These are phyloP conservation scores for Ceratobasidium sp. DNA, from an alignment of 1,284 basidiomycete genomes.

Conservation along the genomic window DNA sequence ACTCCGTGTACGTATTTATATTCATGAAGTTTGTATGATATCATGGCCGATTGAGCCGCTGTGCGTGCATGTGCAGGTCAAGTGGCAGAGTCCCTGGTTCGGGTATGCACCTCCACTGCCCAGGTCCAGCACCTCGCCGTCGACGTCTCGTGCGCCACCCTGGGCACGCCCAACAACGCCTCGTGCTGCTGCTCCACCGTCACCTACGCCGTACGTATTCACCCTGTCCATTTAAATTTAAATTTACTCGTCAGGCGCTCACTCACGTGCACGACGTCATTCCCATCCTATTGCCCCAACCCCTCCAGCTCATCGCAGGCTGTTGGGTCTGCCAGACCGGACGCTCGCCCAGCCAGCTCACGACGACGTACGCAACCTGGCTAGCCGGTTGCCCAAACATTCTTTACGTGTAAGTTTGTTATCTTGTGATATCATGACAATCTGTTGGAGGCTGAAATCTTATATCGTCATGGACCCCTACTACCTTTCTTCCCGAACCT, in stretches of 20 bases:
- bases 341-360: neutral
- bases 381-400: neutral
- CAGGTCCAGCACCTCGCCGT: slow-evolving; percentile 16
- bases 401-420: slow-evolving; percentile 3
- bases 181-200: slow-evolving; percentile 29
- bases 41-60: neutral
- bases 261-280: slow-evolving; percentile 13
- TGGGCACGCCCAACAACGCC: neutral
- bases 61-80: neutral
- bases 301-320: slow-evolving; percentile 15
- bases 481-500: neutral
- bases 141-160: slow-evolving; percentile 18
- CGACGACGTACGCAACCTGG: slow-evolving; percentile 25
- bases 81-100: slow-evolving; percentile 15
- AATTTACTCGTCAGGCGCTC: neutral
- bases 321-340: slow-evolving; percentile 37
- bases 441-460: too few species aligned
- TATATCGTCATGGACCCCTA: neutral
- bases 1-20: too few species aligned
- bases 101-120: slow-evolving; percentile 18
- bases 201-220: slow-evolving; percentile 28
- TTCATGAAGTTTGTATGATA: too few species aligned
- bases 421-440: too few species aligned
- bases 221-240: too few species aligned
- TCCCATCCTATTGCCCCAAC: neutral